Conservation (phyloP, 1,284 basidiomycete species). For the Cerioporus squamosus region DNA sequence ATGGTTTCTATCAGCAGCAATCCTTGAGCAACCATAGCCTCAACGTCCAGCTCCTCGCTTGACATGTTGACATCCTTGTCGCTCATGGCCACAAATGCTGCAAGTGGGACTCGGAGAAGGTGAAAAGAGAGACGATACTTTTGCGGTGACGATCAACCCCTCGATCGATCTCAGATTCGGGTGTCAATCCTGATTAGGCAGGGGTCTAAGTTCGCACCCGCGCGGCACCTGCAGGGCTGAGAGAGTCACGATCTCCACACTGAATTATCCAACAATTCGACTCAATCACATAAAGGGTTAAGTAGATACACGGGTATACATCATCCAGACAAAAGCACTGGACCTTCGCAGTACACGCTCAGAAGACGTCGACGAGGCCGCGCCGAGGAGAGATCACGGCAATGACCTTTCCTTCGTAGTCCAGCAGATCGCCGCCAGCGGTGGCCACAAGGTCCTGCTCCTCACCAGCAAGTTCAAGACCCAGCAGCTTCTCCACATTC, state of each 20-base stretch:
- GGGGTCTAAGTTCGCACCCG: neutral
- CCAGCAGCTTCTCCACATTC: slow-evolving; percentile 57
- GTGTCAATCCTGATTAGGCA: slow-evolving; percentile 5
- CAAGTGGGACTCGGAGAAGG: neutral
- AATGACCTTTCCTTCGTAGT: slow-evolving; percentile 60
- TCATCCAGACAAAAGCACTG: neutral
- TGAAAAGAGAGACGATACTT: neutral
- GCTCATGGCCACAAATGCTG: neutral
- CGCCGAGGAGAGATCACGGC: slow-evolving; percentile 57
- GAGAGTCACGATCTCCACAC: too few relatives aligned
- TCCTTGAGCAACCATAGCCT: slow-evolving; percentile 54
- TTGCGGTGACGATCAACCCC: neutral
- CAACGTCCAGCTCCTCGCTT: slow-evolving; percentile 42
- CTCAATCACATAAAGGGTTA: too few relatives aligned
- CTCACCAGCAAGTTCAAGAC: slow-evolving; percentile 33
- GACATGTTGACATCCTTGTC: neutral
- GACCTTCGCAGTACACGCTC: neutral
- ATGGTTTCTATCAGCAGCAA: slow-evolving; percentile 62
- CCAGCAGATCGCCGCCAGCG: slow-evolving; percentile 60
- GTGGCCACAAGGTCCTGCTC: slow-evolving; percentile 67
- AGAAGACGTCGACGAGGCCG: slow-evolving; percentile 43
- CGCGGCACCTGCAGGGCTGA: neutral
- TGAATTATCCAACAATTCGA: too few relatives aligned
- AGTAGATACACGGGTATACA: neutral
- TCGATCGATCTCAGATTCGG: slow-evolving; percentile 16